Percentiles rank a stretch among this genome's conserved stretches.
phyloP scores from a whole-genome alignment of 257 asterid species.

The Apocynum venetum region DNA sequence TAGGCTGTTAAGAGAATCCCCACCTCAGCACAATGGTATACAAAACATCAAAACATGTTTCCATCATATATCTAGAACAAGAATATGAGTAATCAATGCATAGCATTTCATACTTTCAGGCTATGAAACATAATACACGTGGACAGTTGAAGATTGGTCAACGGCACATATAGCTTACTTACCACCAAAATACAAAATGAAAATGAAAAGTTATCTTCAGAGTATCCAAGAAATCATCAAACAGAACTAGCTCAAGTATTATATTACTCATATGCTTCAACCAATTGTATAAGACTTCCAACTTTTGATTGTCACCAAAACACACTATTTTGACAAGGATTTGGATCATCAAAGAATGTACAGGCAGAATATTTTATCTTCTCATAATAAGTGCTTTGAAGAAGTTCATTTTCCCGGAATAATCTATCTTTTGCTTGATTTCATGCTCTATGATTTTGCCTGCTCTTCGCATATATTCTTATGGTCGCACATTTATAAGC shows the following conservation, averaged over 20 bases:
- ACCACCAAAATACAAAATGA: background rate
- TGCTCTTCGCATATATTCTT: background rate
- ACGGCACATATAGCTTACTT: background rate
- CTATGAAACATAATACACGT: background rate
- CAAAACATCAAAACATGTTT: background rate
- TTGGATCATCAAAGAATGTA: no score
- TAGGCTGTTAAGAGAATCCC: background rate
- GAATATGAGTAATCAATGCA: no score
- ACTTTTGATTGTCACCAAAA: no score
- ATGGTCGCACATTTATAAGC: background rate
- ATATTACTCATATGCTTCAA: no score
- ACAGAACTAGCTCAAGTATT: background rate
- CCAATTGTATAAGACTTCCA: no score
- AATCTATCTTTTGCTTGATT: background rate
- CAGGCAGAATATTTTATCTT: no score
- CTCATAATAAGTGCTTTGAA: background rate
- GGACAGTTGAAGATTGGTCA: background rate
- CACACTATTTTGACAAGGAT: no score
- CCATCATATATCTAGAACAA: background rate
- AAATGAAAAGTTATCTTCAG: background rate
- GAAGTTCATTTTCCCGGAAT: background rate
- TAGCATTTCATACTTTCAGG: background rate
- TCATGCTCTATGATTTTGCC: background rate
- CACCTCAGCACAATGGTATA: background rate
- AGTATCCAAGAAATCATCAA: background rate